Conservation (phyloP, 495 filamentous ascomycete species). For the Terfezia claveryi region DNA sequence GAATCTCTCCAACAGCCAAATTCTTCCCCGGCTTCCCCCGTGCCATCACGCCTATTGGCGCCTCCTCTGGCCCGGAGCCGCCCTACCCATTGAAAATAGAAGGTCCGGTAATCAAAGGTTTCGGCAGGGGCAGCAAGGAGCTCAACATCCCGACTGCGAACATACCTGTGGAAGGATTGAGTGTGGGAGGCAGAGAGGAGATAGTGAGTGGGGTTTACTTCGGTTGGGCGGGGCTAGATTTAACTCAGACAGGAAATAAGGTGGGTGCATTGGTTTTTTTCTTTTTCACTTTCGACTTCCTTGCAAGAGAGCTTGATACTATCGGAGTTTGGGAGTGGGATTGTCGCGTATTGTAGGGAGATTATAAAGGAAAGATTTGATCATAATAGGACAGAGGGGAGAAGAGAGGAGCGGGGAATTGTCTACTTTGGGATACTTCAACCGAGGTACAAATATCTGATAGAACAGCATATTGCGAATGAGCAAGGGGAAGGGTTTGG, state of each 20-base stretch:
- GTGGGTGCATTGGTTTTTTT: background rate
- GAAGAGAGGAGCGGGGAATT: too few species aligned
- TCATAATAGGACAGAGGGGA: too few species aligned
- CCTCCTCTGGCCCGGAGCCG: constrained; percentile 27
- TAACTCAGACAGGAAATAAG: constrained; percentile 18
- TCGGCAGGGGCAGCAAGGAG: constrained; percentile 83
- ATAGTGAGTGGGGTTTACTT: constrained; percentile 72
- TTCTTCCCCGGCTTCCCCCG: background rate
- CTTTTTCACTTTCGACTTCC: background rate
- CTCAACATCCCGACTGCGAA: constrained; percentile 95
- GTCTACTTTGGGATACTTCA: too few species aligned
- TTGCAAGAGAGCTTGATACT: background rate
- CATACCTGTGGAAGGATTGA: constrained; percentile 56
- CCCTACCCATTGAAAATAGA: constrained; percentile 67
- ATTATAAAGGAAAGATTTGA: too few species aligned
- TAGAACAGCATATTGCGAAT: too few species aligned
- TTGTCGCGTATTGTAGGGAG: too few species aligned
- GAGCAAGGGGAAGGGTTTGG: too few species aligned
- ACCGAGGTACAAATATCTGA: too few species aligned
- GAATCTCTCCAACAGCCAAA: too few species aligned
- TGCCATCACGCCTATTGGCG: background rate
- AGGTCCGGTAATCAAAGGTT: constrained; percentile 74
- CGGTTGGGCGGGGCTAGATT: constrained; percentile 51
- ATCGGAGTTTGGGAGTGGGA: too few species aligned
- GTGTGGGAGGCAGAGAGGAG: constrained; percentile 43